Conservation (phyloP, 768 basidiomycete species). For the Tephrocybe sp. region DNA sequence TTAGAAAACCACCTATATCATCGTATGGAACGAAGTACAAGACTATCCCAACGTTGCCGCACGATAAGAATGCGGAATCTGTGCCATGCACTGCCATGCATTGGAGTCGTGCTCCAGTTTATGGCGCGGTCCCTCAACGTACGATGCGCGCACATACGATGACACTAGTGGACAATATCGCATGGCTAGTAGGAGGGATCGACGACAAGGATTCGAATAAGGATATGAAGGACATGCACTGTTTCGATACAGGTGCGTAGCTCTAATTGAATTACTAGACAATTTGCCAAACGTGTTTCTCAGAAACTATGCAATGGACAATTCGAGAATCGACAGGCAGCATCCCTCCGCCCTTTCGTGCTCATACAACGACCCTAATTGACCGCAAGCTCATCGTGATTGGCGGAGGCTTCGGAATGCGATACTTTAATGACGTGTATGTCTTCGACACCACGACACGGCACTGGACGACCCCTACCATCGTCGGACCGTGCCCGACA, state of each 20-base stretch:
- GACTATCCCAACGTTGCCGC: slow-evolving; percentile 57
- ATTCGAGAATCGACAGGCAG: slow-evolving; percentile 78
- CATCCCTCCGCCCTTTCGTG: slow-evolving; percentile 78
- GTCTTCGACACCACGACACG: slow-evolving; percentile 78
- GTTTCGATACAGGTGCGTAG: slow-evolving; percentile 75
- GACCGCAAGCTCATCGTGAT: slow-evolving; percentile 80
- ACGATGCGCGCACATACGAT: slow-evolving; percentile 82
- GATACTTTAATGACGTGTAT: slow-evolving; percentile 82
- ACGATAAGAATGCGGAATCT: slow-evolving; percentile 55
- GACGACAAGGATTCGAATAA: slow-evolving; percentile 75
- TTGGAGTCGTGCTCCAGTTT: slow-evolving; percentile 83
- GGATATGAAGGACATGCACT: slow-evolving; percentile 79
- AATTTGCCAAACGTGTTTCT: neutral
- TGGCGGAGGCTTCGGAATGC: slow-evolving; percentile 82
- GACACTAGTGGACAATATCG: slow-evolving; percentile 77
- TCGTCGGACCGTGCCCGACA: slow-evolving; percentile 44
- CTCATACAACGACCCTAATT: slow-evolving; percentile 84
- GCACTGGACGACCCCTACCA: slow-evolving; percentile 58
- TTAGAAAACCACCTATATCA: slow-evolving; percentile 15
- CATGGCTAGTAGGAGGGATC: slow-evolving; percentile 90
- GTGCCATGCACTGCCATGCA: slow-evolving; percentile 79
- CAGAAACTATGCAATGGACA: slow-evolving; percentile 90
- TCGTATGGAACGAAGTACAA: slow-evolving; percentile 36
- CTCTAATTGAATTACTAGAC: neutral
- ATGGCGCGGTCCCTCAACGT: slow-evolving; percentile 64